Percentiles rank a stretch among this genome's conserved stretches.
Evolutionary conservation across 148 eudicot genomes (phyloP).

Genomic region (Spergularia marina): DNA sequence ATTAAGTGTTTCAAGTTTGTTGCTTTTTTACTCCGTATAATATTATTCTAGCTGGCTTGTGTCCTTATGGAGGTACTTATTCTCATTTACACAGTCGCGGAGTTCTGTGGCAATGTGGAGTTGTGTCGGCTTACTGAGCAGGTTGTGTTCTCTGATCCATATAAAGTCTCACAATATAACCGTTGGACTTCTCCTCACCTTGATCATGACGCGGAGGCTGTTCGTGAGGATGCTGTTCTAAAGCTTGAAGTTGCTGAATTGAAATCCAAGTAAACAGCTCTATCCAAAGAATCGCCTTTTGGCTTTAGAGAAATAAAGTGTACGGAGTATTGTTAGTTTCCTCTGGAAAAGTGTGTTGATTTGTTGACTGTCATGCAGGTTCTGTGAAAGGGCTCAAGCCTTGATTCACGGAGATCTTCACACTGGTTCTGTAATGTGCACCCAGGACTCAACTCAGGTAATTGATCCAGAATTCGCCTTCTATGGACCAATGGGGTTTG

Average conservation of each 20-base stretch:
- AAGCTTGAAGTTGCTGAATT: constrained; percentile 86
- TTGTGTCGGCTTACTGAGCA: constrained; percentile 87
- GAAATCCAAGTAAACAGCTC: constrained; percentile 61
- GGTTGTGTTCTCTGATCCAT: constrained; percentile 95
- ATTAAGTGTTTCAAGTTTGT: background rate
- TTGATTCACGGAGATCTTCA: constrained; percentile 93
- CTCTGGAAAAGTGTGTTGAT: background rate
- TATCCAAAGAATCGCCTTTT: background rate
- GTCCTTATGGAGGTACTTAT: background rate
- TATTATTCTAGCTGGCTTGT: background rate
- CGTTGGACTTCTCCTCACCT: constrained; percentile 89
- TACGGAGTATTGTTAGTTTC: background rate
- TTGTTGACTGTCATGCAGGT: constrained; percentile 40
- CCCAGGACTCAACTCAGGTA: constrained; percentile 79
- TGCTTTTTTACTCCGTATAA: background rate
- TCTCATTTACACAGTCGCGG: constrained; percentile 60
- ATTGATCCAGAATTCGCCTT: constrained; percentile 96
- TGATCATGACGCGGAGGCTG: constrained; percentile 79
- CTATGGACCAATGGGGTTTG: constrained; percentile 95
- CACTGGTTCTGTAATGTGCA: constrained; percentile 93
- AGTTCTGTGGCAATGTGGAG: constrained; percentile 94
- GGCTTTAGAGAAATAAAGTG: background rate
- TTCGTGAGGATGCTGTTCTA: constrained; percentile 67
- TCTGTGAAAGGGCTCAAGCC: constrained; percentile 95
- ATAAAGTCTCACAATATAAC: constrained; percentile 71